These are phyloP conservation scores for Xylariaceae sp. DNA, from an alignment of 2,329 filamentous ascomycete genomes.

Conservation along the genomic window DNA sequence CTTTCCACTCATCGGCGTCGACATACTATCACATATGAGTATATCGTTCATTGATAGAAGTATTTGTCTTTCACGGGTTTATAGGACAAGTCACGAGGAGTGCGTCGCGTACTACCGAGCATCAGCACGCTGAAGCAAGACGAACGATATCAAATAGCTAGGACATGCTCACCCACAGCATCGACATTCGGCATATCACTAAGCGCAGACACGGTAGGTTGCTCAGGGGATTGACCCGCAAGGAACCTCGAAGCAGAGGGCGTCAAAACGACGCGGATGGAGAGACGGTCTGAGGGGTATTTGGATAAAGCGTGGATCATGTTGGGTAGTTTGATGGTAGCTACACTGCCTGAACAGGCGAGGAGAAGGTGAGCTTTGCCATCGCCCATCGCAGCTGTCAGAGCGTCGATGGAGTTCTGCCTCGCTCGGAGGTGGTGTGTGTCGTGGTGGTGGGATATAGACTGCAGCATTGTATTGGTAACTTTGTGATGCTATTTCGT, in stretches of 20 bases:
- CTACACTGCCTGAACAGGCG: slow-evolving; percentile 69
- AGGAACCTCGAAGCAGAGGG: slow-evolving; percentile 73
- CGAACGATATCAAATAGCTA: neutral
- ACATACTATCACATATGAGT: slow-evolving; percentile 47
- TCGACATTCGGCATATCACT: slow-evolving; percentile 68
- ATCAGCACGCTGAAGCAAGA: neutral
- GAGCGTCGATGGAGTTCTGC: slow-evolving; percentile 25
- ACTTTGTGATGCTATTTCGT: too few relatives aligned
- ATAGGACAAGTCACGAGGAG: neutral
- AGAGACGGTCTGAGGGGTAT: slow-evolving; percentile 48
- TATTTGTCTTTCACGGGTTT: neutral
- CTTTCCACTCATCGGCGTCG: slow-evolving; percentile 82
- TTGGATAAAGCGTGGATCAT: slow-evolving; percentile 59
- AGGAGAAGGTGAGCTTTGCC: slow-evolving; percentile 61
- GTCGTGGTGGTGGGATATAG: slow-evolving; percentile 27
- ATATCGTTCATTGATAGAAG: neutral
- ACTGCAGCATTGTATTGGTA: slow-evolving; percentile 23
- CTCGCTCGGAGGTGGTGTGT: slow-evolving; percentile 22
- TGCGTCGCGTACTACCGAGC: slow-evolving; percentile 7
- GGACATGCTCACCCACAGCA: slow-evolving; percentile 46
- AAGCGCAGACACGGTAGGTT: slow-evolving; percentile 65
- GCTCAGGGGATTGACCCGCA: slow-evolving; percentile 70
- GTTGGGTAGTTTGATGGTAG: slow-evolving; percentile 77
- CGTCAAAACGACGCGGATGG: slow-evolving; percentile 84
- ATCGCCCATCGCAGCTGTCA: slow-evolving; percentile 41